Percentiles rank a stretch among this genome's conserved stretches.
Conservation (phyloP, 2,329 filamentous ascomycete genomes). For the Aspergillaceae sp. region DNA sequence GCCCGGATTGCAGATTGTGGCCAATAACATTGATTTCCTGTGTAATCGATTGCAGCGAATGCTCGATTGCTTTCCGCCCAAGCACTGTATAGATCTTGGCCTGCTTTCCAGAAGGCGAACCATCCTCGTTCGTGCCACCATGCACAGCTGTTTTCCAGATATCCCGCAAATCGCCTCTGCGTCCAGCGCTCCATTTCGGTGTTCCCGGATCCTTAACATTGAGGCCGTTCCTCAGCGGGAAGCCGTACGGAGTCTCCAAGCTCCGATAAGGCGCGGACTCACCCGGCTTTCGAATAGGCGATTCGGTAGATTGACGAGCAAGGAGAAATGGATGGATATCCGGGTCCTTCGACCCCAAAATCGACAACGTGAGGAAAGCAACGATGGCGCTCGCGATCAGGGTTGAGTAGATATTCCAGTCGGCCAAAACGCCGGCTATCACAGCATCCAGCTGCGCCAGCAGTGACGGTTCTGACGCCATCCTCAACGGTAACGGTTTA, state of each 20-base stretch:
- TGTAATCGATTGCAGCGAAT: conserved; percentile 63
- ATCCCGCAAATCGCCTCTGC: conserved; percentile 83
- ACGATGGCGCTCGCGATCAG: conserved; percentile 59
- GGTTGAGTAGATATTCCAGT: conserved; percentile 78
- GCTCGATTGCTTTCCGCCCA: conserved; percentile 66
- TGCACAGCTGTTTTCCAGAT: conserved; percentile 69
- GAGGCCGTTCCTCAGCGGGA: conserved; percentile 66
- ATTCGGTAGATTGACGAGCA: conserved; percentile 69
- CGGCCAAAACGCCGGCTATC: conserved; percentile 59
- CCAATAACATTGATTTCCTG: conserved; percentile 84
- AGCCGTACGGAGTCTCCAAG: conserved; percentile 76
- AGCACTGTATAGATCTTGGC: conserved; percentile 71
- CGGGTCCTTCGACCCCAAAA: conserved; percentile 66
- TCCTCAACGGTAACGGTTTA: conserved; percentile 12
- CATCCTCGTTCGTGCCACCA: conserved; percentile 56
- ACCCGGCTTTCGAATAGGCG: conserved; percentile 69
- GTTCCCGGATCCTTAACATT: conserved; percentile 73
- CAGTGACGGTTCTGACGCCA: conserved; percentile 42
- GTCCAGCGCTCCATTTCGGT: conserved; percentile 73
- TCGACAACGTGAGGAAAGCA: conserved; percentile 59
- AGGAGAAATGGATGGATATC: conserved; percentile 90
- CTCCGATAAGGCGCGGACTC: conserved; percentile 81
- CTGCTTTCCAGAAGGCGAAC: conserved; percentile 49
- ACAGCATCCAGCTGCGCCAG: conserved; percentile 63
- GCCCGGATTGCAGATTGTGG: conserved; percentile 62